These are phyloP conservation scores for Lactuca saligna DNA, from an alignment of 129 eudicot genomes.

Conservation along the genomic window DNA sequence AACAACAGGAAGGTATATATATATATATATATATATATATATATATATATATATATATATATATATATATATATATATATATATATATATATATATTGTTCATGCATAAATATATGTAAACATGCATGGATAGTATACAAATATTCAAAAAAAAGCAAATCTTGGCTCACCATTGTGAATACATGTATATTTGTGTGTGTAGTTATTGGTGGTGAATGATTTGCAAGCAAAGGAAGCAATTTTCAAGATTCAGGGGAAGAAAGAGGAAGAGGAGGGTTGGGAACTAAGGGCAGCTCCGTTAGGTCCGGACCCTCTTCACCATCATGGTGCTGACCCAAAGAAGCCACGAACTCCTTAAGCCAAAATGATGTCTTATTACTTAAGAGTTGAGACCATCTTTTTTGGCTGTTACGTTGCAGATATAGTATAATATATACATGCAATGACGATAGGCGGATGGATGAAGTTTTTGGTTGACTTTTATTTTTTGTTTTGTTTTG, in stretches of 20 bases:
- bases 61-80: background rate
- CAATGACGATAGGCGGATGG: conserved; percentile 4
- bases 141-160: background rate
- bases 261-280: conserved; percentile 22
- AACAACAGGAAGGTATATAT: conserved; percentile 31
- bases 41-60: background rate
- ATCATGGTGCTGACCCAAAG: conserved; percentile 40
- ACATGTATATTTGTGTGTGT: conserved; percentile 19
- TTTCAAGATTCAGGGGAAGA: conserved; percentile 11
- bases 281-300: conserved; percentile 46
- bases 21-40: background rate
- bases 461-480: conserved; percentile 21
- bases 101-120: background rate
- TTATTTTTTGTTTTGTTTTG: background rate
- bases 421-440: background rate
- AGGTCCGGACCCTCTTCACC: conserved; percentile 48
- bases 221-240: conserved; percentile 22
- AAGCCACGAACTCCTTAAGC: conserved; percentile 38
- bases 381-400: background rate
- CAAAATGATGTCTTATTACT: background rate
- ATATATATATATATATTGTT: too few species aligned
- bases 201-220: conserved; percentile 37
- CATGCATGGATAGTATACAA: background rate
- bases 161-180: background rate
- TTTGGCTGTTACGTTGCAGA: conserved; percentile 20